These are phyloP conservation scores for Fusarium graminum DNA, from an alignment of 2,329 filamentous ascomycete genomes.

Conservation along the genomic window DNA sequence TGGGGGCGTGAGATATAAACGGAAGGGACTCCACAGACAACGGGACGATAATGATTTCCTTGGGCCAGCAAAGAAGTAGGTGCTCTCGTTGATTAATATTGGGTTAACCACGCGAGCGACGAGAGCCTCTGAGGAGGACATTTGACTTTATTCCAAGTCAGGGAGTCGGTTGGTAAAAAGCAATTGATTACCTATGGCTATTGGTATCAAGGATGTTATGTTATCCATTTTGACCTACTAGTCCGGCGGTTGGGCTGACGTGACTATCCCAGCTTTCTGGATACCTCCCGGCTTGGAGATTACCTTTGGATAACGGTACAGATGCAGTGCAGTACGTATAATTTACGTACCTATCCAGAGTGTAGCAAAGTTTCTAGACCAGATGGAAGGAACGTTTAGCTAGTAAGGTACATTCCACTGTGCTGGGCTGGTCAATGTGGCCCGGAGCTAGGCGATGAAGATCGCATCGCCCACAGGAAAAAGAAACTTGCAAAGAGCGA, in stretches of 20 bases:
- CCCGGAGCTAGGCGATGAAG: conserved; percentile 9
- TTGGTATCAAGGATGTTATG: too few relatives aligned
- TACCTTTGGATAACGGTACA: neutral
- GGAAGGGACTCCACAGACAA: conserved; percentile 25
- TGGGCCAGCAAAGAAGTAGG: conserved; percentile 5
- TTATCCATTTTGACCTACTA: neutral
- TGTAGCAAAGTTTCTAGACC: conserved; percentile 2
- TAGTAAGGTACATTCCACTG: conserved; percentile 17
- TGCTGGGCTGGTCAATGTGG: conserved; percentile 4
- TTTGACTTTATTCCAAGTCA: neutral
- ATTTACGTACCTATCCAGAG: neutral
- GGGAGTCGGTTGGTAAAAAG: too few relatives aligned
- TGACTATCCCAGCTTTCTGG: conserved; percentile 16
- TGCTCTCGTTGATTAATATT: conserved; percentile 4
- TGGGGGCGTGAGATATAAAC: conserved; percentile 15
- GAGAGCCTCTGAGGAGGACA: neutral
- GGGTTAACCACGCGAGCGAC: neutral
- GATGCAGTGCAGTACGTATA: neutral
- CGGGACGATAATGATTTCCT: conserved; percentile 38
- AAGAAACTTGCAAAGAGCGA: conserved; percentile 13
- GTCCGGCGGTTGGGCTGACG: neutral
- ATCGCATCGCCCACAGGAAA: conserved; percentile 11
- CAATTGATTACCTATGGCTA: too few relatives aligned
- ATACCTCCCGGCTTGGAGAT: conserved; percentile 20
- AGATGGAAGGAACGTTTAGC: neutral